Conservation (phyloP, 306 rosid genomes). For the Leucaena leucocephala region DNA sequence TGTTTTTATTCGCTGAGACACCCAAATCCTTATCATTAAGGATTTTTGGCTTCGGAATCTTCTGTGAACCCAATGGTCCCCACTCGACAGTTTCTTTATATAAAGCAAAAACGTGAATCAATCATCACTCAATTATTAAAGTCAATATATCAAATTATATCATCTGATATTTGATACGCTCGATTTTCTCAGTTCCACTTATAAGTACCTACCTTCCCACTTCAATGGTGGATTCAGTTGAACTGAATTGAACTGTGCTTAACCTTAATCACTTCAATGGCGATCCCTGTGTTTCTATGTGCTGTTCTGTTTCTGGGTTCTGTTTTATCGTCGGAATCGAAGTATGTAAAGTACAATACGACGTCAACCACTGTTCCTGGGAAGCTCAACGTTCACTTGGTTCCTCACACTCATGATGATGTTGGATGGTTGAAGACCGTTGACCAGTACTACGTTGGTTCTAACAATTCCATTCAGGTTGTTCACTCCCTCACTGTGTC, state of each 20-base stretch:
- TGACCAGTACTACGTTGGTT: slow-evolving; percentile 87
- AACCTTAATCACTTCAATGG: slow-evolving; percentile 35
- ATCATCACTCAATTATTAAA: neutral
- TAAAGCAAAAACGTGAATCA: neutral
- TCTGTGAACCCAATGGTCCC: slow-evolving; percentile 19
- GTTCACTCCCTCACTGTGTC: neutral
- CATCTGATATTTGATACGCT: neutral
- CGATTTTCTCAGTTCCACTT: neutral
- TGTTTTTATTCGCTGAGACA: neutral
- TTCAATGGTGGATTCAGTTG: neutral
- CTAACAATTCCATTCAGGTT: slow-evolving; percentile 81
- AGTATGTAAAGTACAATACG: slow-evolving; percentile 64
- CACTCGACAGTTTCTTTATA: slow-evolving; percentile 24
- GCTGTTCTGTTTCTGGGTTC: slow-evolving; percentile 20
- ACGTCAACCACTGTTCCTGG: slow-evolving; percentile 53
- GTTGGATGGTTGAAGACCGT: slow-evolving; percentile 91
- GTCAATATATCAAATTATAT: neutral
- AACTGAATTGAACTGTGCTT: too few relatives aligned
- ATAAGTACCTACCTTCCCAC: neutral
- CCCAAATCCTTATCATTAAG: neutral
- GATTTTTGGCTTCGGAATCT: neutral
- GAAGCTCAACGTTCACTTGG: slow-evolving; percentile 81
- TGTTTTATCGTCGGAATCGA: slow-evolving; percentile 41
- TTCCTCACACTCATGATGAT: slow-evolving; percentile 75
- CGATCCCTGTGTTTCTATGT: slow-evolving; percentile 18